Conservation (phyloP, 2,329 filamentous ascomycete genomes). For the Stagonosporopsis rhizophila region DNA sequence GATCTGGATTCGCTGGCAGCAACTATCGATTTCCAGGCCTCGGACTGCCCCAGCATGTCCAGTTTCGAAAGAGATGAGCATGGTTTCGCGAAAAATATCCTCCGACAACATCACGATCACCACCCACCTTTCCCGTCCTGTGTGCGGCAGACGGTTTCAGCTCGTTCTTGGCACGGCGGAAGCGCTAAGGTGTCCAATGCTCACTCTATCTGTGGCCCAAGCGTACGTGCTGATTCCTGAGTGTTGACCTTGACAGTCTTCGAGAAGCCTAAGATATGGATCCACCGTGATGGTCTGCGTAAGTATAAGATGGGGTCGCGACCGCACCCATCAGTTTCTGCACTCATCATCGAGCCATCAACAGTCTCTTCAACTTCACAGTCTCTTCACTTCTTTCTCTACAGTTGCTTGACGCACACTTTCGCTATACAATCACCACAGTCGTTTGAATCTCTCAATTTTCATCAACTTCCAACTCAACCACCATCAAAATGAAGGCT, state of each 20-base stretch:
- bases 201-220: slow-evolving; percentile 3
- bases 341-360: slow-evolving; percentile 30
- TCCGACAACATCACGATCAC: slow-evolving; percentile 19
- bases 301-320: slow-evolving; percentile 22
- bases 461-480: slow-evolving; percentile 9
- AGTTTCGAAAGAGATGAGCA: slow-evolving; percentile 29
- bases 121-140: slow-evolving; percentile 12
- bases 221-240: slow-evolving; percentile 1
- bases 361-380: slow-evolving; percentile 22
- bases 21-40: slow-evolving; percentile 19
- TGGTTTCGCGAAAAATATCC: slow-evolving; percentile 9
- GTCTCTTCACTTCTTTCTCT: slow-evolving; percentile 18
- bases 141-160: slow-evolving; percentile 19
- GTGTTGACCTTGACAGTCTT: slow-evolving; percentile 10
- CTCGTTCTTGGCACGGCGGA: slow-evolving; percentile 2
- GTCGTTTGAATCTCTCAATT: slow-evolving; percentile 22
- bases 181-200: slow-evolving; percentile 4
- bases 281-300: slow-evolving; percentile 1
- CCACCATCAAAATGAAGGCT: slow-evolving; percentile 34
- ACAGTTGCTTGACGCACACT: slow-evolving; percentile 32
- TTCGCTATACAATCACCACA: slow-evolving; percentile 26
- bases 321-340: slow-evolving; percentile 13
- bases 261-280: slow-evolving; percentile 6
- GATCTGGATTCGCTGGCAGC: slow-evolving; percentile 6
- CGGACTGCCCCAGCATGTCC: slow-evolving; percentile 13